These are phyloP conservation scores for Alloteropsis angusta DNA, from an alignment of 202 grass and related monocot species.

Conservation along the genomic window DNA sequence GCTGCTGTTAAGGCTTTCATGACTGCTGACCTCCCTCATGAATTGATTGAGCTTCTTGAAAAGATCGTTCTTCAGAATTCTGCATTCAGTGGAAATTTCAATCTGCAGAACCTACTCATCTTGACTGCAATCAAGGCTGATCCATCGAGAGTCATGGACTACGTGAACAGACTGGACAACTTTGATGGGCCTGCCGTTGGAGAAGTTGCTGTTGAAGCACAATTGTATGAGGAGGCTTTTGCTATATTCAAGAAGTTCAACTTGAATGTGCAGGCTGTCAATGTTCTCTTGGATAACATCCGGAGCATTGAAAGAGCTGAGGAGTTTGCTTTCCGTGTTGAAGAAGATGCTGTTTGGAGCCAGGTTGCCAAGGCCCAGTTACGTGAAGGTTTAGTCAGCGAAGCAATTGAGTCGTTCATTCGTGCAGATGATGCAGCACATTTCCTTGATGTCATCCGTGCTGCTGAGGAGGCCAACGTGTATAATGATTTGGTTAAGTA, in stretches of 20 bases:
- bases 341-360: conserved; percentile 96
- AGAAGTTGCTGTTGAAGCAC: conserved; percentile 91
- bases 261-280: conserved; percentile 87
- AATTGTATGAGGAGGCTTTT: conserved; percentile 88
- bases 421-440: conserved; percentile 83
- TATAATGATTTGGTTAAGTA: conserved; percentile 92
- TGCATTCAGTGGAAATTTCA: conserved; percentile 89
- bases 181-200: conserved; percentile 97
- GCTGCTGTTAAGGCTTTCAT: conserved; percentile 98
- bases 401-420: conserved; percentile 96
- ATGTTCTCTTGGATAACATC: conserved; percentile 90
- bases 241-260: conserved; percentile 98
- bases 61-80: conserved; percentile 98
- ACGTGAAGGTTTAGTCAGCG: conserved; percentile 83
- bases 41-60: conserved; percentile 95
- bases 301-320: conserved; percentile 87
- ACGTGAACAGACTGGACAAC: conserved; percentile 88
- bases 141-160: conserved; percentile 90
- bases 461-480: conserved; percentile 73
- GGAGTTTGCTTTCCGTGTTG: conserved; percentile 92
- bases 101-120: conserved; percentile 92
- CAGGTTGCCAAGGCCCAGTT: conserved; percentile 92
- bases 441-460: conserved; percentile 88
- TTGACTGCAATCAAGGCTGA: conserved; percentile 92
- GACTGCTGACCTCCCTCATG: conserved; percentile 94